A percentile compares a stretch with the other conserved stretches of the same genome.
phyloP scores from a whole-genome alignment of 2,329 filamentous ascomycete genomes.

The Hypoxylon sp. region DNA sequence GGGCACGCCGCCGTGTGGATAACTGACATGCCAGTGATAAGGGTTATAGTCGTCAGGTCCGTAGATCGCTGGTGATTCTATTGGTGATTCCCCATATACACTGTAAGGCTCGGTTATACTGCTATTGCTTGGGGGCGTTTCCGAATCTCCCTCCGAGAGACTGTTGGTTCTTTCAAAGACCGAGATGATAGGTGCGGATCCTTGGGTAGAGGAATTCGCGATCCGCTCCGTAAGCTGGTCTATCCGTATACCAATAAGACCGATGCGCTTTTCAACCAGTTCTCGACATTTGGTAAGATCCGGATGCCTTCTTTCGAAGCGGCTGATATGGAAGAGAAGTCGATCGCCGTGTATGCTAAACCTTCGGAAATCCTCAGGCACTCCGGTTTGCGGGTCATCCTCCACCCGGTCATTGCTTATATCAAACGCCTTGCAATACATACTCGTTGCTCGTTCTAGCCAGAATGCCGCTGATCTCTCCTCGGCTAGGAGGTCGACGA shows the following conservation, averaged over 20 bases:
- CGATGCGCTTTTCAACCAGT: constrained; percentile 53
- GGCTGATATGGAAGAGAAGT: constrained; percentile 58
- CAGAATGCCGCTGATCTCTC: constrained; percentile 59
- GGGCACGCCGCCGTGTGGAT: constrained; percentile 47
- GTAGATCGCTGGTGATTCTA: constrained; percentile 50
- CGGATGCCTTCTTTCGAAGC: constrained; percentile 52
- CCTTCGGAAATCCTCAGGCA: constrained; percentile 65
- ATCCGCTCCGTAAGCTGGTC: constrained; percentile 57
- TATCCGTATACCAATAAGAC: constrained; percentile 56
- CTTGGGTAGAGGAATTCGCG: constrained; percentile 54
- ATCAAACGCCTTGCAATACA: constrained; percentile 64
- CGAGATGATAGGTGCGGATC: constrained; percentile 54
- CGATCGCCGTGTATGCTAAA: constrained; percentile 64
- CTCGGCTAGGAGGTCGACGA: constrained; percentile 59
- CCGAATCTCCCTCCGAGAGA: constrained; percentile 60
- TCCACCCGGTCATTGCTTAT: constrained; percentile 58
- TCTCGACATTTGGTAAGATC: constrained; percentile 48
- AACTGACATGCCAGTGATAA: constrained; percentile 55
- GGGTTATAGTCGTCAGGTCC: constrained; percentile 50
- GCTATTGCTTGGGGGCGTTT: constrained; percentile 54
- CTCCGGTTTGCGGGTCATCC: constrained; percentile 55
- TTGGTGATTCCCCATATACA: constrained; percentile 44
- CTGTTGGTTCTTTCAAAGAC: constrained; percentile 65
- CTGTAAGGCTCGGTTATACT: constrained; percentile 48
- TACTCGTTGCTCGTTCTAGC: constrained; percentile 60